These are phyloP conservation scores for Platismatia glauca DNA, from an alignment of 495 filamentous ascomycete species.

Conservation along the genomic window DNA sequence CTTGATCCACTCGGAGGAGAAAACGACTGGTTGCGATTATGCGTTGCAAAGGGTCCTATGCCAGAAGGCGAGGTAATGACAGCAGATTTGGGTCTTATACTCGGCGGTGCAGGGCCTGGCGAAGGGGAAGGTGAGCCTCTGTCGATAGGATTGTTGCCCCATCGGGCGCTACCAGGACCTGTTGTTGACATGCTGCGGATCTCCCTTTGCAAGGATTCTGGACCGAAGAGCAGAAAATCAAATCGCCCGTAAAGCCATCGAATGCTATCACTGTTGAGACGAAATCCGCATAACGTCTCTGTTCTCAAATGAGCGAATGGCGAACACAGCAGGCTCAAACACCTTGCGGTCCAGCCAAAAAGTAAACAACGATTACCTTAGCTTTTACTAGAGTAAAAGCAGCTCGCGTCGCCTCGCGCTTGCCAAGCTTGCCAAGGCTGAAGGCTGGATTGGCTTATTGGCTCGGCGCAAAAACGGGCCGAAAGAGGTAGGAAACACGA, in stretches of 20 bases:
- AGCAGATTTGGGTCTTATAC: constrained; percentile 61
- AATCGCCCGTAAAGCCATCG: neutral
- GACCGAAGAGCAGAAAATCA: neutral
- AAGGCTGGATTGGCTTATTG: no score
- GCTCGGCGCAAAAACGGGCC: neutral
- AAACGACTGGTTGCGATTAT: constrained; percentile 49
- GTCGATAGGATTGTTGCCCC: constrained; percentile 70
- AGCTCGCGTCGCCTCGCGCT: neutral
- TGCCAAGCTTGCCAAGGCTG: neutral
- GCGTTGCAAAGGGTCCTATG: constrained; percentile 35
- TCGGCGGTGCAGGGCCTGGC: constrained; percentile 43
- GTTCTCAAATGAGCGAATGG: neutral
- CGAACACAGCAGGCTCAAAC: neutral
- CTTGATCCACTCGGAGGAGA: constrained; percentile 36
- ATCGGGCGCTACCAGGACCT: constrained; percentile 37
- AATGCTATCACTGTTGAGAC: neutral
- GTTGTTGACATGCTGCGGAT: constrained; percentile 17
- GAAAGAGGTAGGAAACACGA: no score
- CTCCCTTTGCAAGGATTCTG: neutral
- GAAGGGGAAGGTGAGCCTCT: constrained; percentile 56
- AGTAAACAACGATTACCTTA: no score
- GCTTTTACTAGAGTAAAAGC: no score
- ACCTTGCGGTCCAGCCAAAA: neutral
- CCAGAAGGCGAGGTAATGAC: constrained; percentile 50
- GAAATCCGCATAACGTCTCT: neutral